Percentiles rank a stretch among this genome's conserved stretches.
These are phyloP conservation scores for Reutealis trisperma DNA, from an alignment of 345 rosid species.

Conservation along the genomic window DNA sequence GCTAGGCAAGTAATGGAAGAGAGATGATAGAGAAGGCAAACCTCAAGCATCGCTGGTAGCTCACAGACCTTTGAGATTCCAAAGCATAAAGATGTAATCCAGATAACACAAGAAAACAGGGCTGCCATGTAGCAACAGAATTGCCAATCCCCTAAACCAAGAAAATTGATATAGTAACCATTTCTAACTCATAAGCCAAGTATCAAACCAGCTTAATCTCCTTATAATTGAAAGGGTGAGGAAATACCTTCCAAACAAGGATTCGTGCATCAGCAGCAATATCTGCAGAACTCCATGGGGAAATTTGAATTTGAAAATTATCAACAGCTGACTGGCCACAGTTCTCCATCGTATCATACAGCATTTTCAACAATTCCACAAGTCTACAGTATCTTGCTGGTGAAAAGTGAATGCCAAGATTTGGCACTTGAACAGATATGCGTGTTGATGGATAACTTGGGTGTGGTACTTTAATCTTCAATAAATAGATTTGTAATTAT, in stretches of 20 bases:
- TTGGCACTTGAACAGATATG: slow-evolving; percentile 94
- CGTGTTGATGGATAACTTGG: slow-evolving; percentile 87
- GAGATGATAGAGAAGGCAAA: slow-evolving; percentile 35
- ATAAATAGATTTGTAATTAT: slow-evolving; percentile 13
- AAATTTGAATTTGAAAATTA: slow-evolving; percentile 55
- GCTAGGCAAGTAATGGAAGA: slow-evolving; percentile 7
- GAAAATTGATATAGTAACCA: slow-evolving; percentile 11
- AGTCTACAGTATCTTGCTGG: slow-evolving; percentile 76
- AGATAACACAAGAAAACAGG: slow-evolving; percentile 83
- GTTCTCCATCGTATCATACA: slow-evolving; percentile 53
- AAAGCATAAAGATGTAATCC: slow-evolving; percentile 80
- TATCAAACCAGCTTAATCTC: slow-evolving; percentile 23
- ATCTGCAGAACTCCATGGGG: slow-evolving; percentile 74
- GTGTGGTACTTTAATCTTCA: slow-evolving; percentile 83
- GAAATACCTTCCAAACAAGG: slow-evolving; percentile 89
- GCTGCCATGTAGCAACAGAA: slow-evolving; percentile 91
- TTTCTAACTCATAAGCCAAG: slow-evolving; percentile 26
- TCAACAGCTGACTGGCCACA: slow-evolving; percentile 66
- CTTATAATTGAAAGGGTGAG: neutral
- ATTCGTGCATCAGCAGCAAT: slow-evolving; percentile 72
- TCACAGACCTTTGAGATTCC: slow-evolving; percentile 80
- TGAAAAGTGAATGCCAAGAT: slow-evolving; percentile 91
- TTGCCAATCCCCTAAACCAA: slow-evolving; percentile 87
- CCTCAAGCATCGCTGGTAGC: slow-evolving; percentile 88
- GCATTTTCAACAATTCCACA: slow-evolving; percentile 66